These are phyloP conservation scores for Dalbergia cultrata DNA, from an alignment of 306 rosid genomes.

Conservation along the genomic window DNA sequence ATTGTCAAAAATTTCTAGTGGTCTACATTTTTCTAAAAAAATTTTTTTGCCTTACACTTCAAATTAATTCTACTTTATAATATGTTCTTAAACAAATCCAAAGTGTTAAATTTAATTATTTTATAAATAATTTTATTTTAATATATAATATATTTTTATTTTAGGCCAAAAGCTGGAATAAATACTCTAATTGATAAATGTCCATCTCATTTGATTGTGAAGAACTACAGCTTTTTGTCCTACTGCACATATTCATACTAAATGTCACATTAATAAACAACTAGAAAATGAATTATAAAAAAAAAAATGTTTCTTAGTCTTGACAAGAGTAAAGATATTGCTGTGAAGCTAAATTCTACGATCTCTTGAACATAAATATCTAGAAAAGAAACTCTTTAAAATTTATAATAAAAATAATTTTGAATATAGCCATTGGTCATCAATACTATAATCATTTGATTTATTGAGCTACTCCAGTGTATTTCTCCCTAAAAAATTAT, in stretches of 20 bases:
- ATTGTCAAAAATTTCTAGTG: too few relatives aligned
- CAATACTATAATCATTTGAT: neutral
- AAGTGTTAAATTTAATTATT: neutral
- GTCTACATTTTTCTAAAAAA: too few relatives aligned
- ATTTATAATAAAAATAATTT: neutral
- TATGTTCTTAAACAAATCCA: neutral
- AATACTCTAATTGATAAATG: neutral
- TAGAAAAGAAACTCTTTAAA: neutral
- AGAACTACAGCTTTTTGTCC: neutral
- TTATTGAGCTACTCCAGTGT: neutral
- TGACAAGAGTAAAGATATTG: too few relatives aligned
- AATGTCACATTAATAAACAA: neutral
- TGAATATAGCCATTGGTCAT: neutral
- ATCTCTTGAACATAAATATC: too few relatives aligned
- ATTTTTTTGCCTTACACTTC: neutral
- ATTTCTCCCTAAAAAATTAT: neutral
- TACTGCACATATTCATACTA: neutral
- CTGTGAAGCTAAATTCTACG: too few relatives aligned
- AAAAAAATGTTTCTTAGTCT: too few relatives aligned
- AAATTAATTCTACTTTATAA: neutral
- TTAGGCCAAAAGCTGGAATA: neutral
- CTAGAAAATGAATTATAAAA: neutral
- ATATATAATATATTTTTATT: neutral
- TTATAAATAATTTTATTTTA: neutral
- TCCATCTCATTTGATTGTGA: neutral